These are phyloP conservation scores for Phycomyces nitens DNA, from an alignment of 192 early-diverging fungal genomes.

Conservation along the genomic window DNA sequence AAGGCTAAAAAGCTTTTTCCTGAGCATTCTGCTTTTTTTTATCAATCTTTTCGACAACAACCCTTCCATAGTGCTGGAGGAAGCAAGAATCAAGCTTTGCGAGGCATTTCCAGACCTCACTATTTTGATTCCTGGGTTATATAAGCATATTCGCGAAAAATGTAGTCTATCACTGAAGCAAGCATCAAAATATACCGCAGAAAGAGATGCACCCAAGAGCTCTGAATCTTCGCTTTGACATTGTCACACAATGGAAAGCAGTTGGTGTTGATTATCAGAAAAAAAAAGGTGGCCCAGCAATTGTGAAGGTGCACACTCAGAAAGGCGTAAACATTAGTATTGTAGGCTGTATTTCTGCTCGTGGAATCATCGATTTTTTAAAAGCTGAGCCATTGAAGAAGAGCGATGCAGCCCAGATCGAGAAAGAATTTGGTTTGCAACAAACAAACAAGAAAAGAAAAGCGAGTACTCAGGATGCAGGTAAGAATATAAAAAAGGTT, in stretches of 20 bases:
- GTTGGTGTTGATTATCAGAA: background rate
- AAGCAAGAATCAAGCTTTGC: slow-evolving; percentile 11
- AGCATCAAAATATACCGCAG: slow-evolving; percentile 8
- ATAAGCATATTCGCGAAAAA: too few species aligned
- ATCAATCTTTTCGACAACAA: slow-evolving; percentile 8
- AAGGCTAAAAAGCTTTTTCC: background rate
- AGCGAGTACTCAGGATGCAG: background rate
- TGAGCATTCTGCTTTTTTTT: background rate
- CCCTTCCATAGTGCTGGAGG: too few species aligned
- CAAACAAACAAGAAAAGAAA: slow-evolving; percentile 2
- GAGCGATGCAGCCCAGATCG: background rate
- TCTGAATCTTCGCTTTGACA: slow-evolving; percentile 2
- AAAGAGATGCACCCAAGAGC: slow-evolving; percentile 5
- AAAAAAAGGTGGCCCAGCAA: background rate
- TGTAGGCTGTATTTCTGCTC: background rate
- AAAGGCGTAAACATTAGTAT: background rate
- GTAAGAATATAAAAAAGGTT: background rate
- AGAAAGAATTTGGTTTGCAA: slow-evolving; percentile 9
- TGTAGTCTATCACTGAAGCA: slow-evolving; percentile 3
- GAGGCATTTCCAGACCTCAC: background rate
- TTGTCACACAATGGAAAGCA: slow-evolving; percentile 3
- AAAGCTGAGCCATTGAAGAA: slow-evolving; percentile 9
- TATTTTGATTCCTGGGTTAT: background rate
- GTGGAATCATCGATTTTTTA: slow-evolving; percentile 6
- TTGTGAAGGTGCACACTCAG: slow-evolving; percentile 4